Evolutionary conservation across 2,329 filamentous ascomycete genomes (phyloP).

Genomic region (Penicillium sp.): DNA sequence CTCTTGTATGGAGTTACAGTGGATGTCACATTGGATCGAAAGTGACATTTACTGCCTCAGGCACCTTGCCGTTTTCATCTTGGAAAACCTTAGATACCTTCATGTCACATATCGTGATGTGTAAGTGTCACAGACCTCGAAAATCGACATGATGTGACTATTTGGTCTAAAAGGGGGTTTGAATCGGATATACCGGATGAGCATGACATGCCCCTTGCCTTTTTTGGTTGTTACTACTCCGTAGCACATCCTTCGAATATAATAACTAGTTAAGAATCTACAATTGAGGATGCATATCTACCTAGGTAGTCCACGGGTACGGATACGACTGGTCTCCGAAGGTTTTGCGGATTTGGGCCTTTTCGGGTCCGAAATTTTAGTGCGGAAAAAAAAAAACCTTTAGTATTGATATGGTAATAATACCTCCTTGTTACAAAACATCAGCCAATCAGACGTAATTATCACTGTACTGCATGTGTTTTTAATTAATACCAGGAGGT

Average conservation of each 20-base stretch:
- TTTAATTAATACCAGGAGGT: constrained; percentile 11
- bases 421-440: neutral
- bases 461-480: neutral
- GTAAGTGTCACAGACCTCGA: neutral
- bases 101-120: neutral
- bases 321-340: neutral
- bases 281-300: too few species aligned
- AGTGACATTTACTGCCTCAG: neutral
- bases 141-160: neutral
- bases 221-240: neutral
- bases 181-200: neutral
- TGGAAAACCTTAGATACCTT: neutral
- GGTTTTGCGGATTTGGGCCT: neutral
- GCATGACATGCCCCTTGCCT: neutral
- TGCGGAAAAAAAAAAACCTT: neutral
- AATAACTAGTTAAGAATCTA: too few species aligned
- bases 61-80: constrained; percentile 3
- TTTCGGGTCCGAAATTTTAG: constrained; percentile 7
- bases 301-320: neutral
- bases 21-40: neutral
- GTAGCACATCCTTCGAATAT: too few species aligned
- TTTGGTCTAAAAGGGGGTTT: neutral
- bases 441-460: neutral
- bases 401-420: neutral
- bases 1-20: too few species aligned